phyloP scores from a whole-genome alignment of 2,329 filamentous ascomycete genomes.

The Penicillium decumbens region DNA sequence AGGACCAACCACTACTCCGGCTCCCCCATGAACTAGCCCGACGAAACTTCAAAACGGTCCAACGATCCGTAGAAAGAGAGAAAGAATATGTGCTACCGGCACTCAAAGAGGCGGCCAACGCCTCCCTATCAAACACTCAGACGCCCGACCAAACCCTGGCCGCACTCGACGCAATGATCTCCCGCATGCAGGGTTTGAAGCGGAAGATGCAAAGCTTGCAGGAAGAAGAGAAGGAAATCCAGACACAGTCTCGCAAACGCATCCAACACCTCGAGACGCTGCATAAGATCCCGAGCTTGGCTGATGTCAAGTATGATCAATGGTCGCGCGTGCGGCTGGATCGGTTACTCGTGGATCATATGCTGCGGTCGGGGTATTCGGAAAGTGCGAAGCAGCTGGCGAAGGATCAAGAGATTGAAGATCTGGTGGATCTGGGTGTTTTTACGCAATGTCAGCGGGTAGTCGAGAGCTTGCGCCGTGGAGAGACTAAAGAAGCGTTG shows the following conservation, averaged over 20 bases:
- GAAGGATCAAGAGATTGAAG: slow-evolving; percentile 66
- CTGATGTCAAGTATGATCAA: slow-evolving; percentile 87
- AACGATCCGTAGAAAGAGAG: slow-evolving; percentile 46
- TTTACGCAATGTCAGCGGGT: slow-evolving; percentile 80
- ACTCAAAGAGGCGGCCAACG: slow-evolving; percentile 54
- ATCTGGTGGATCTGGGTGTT: slow-evolving; percentile 82
- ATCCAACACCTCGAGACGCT: slow-evolving; percentile 77
- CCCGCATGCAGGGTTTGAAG: slow-evolving; percentile 78
- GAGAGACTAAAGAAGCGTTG: slow-evolving; percentile 72
- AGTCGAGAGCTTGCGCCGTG: slow-evolving; percentile 64
- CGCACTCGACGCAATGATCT: slow-evolving; percentile 78
- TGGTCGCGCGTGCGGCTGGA: slow-evolving; percentile 82
- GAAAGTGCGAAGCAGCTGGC: slow-evolving; percentile 73
- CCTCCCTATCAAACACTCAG: slow-evolving; percentile 60
- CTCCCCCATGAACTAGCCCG: slow-evolving; percentile 88
- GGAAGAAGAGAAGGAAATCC: slow-evolving; percentile 72
- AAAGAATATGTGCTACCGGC: slow-evolving; percentile 45
- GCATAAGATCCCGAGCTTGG: slow-evolving; percentile 71
- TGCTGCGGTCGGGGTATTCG: slow-evolving; percentile 76
- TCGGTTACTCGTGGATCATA: slow-evolving; percentile 84
- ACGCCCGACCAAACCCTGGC: slow-evolving; percentile 68
- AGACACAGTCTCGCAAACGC: slow-evolving; percentile 69
- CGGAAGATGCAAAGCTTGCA: slow-evolving; percentile 74
- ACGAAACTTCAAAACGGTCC: slow-evolving; percentile 83
- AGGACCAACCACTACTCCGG: slow-evolving; percentile 93